Conservation (phyloP, 169 alveolate species). For the Plasmodium knowlesi region DNA sequence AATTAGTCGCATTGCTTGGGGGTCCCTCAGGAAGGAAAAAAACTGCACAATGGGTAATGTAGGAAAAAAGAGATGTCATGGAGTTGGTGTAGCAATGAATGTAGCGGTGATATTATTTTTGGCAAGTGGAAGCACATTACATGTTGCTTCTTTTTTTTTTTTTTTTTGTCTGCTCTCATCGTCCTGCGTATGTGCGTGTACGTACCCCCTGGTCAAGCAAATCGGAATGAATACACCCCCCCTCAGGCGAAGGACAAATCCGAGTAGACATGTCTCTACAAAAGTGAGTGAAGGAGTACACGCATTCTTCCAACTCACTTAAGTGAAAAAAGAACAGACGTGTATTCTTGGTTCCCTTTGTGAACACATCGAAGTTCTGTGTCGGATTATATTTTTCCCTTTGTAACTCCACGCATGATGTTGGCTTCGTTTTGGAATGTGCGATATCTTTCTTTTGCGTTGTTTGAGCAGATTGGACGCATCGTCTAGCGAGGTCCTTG, state of each 20-base stretch:
- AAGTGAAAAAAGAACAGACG: constrained; percentile 21
- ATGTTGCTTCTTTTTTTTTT: not conserved
- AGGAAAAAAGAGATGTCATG: not conserved
- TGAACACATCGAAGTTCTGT: not conserved
- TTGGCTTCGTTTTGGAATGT: not conserved
- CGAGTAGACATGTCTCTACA: constrained; percentile 30
- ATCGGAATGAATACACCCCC: not conserved
- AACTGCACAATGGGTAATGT: constrained; percentile 10
- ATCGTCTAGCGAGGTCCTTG: constrained; percentile 12
- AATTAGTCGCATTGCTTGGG: constrained; percentile 19
- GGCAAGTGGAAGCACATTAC: not conserved
- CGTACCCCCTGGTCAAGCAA: constrained; percentile 26
- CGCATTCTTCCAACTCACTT: constrained; percentile 36
- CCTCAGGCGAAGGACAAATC: not conserved
- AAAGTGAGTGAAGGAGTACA: constrained; percentile 41
- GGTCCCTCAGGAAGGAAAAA: constrained; percentile 34
- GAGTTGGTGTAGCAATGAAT: not conserved
- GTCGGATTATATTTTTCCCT: constrained; percentile 6
- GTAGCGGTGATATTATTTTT: not conserved
- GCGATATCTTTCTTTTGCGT: not conserved
- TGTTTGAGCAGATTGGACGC: not conserved
- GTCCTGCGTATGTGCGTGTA: not conserved
- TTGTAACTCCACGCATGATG: not conserved
- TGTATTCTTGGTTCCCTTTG: not conserved
- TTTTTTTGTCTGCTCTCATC: not conserved